A percentile compares a stretch with the other conserved stretches of the same genome.
phyloP scores from a whole-genome alignment of 495 filamentous ascomycete genomes.

The Symbiotaphrina buchneri region DNA sequence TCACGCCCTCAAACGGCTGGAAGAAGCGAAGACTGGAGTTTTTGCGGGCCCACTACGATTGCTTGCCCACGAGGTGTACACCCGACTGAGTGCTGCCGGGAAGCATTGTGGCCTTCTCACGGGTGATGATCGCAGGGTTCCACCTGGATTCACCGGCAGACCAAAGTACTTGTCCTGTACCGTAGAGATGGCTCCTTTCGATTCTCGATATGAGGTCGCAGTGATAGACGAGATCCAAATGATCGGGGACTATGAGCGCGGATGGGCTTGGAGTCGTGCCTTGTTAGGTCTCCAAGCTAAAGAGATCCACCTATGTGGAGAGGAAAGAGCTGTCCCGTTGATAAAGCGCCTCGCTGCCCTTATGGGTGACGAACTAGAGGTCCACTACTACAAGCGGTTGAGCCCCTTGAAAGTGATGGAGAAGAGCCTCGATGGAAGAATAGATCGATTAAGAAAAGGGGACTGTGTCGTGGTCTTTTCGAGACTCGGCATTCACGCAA shows the following conservation, averaged over 20 bases:
- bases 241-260: slow-evolving; percentile 59
- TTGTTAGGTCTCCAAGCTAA: slow-evolving; percentile 65
- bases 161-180: too few relatives aligned
- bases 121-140: slow-evolving; percentile 61
- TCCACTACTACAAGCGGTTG: slow-evolving; percentile 65
- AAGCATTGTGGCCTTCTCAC: slow-evolving; percentile 63
- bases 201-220: slow-evolving; percentile 52
- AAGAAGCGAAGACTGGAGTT: slow-evolving; percentile 49
- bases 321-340: slow-evolving; percentile 58
- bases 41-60: slow-evolving; percentile 84
- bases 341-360: slow-evolving; percentile 58
- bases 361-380: slow-evolving; percentile 60
- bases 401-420: slow-evolving; percentile 48
- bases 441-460: slow-evolving; percentile 54
- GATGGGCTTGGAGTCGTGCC: slow-evolving; percentile 95
- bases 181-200: slow-evolving; percentile 83
- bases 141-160: slow-evolving; percentile 14
- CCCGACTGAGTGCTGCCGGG: slow-evolving; percentile 54
- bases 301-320: slow-evolving; percentile 88
- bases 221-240: slow-evolving; percentile 99
- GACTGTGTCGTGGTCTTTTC: slow-evolving; percentile 82
- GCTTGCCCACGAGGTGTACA: slow-evolving; percentile 82
- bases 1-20: slow-evolving; percentile 71
- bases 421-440: slow-evolving; percentile 33
- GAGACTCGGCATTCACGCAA: slow-evolving; percentile 52